These are phyloP conservation scores for Craspedostauros australis DNA, from an alignment of 108 stramenopile genomes.

Conservation along the genomic window DNA sequence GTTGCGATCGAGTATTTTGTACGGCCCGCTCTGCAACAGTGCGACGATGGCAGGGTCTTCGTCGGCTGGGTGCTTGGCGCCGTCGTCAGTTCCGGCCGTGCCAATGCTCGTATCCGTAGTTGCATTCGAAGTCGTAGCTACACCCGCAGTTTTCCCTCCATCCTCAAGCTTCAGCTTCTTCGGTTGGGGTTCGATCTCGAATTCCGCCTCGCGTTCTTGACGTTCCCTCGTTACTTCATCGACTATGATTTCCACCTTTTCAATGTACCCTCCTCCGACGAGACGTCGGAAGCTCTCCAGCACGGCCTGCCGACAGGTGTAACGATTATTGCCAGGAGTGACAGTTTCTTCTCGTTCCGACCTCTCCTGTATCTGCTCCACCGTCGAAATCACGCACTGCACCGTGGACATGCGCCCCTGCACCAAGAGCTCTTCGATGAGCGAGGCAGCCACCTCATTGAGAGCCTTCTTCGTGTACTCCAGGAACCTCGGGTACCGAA, in stretches of 20 bases:
- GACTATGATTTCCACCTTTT: slow-evolving; percentile 39
- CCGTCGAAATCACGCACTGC: slow-evolving; percentile 44
- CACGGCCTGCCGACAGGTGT: slow-evolving; percentile 30
- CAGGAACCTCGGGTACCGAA: slow-evolving; percentile 61
- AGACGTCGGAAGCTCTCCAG: slow-evolving; percentile 46
- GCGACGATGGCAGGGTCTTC: slow-evolving; percentile 23
- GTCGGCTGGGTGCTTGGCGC: neutral
- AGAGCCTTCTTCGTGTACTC: slow-evolving; percentile 42
- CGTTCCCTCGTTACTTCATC: slow-evolving; percentile 1
- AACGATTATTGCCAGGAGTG: slow-evolving; percentile 5
- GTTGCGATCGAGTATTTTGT: slow-evolving; percentile 35
- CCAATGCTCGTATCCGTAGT: slow-evolving; percentile 7
- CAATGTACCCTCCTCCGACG: slow-evolving; percentile 50
- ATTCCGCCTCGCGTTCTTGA: slow-evolving; percentile 1
- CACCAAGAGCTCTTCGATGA: slow-evolving; percentile 55
- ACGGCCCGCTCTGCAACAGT: slow-evolving; percentile 23
- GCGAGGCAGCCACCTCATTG: slow-evolving; percentile 46
- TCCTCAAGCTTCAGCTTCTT: slow-evolving; percentile 17
- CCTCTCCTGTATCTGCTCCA: slow-evolving; percentile 28
- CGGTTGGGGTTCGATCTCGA: neutral
- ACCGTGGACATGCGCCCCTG: slow-evolving; percentile 58
- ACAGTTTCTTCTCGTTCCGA: slow-evolving; percentile 2
- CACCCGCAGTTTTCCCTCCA: slow-evolving; percentile 36
- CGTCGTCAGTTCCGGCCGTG: neutral
- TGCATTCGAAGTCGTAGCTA: slow-evolving; percentile 33